Evolutionary conservation across 352 stramenopile genomes (phyloP).

Genomic region (Globisporangium radiosum): DNA sequence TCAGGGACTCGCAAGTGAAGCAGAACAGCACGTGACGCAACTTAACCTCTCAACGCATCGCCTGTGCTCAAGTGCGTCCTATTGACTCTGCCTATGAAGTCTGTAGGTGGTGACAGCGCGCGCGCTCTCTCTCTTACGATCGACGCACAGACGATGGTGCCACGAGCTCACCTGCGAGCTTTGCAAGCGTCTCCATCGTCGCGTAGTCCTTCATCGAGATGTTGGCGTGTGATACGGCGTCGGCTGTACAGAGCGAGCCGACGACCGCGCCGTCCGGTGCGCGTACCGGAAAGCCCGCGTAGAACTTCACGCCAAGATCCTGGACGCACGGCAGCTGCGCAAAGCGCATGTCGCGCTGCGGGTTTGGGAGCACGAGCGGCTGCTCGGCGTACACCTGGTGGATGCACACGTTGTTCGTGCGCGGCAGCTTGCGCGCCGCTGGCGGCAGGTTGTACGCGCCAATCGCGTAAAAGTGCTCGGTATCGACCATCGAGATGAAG

Average conservation of each 20-base stretch:
- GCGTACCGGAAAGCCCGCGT: conserved; percentile 52
- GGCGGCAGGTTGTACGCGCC: conserved; percentile 30
- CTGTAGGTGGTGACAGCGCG: too few species aligned
- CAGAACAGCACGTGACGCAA: too few species aligned
- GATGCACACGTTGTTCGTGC: conserved; percentile 51
- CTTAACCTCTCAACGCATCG: too few species aligned
- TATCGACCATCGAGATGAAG: conserved; percentile 53
- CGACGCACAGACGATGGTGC: neutral
- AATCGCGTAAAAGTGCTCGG: conserved; percentile 39
- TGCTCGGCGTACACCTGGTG: conserved; percentile 53
- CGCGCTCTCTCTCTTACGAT: too few species aligned
- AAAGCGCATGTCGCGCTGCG: conserved; percentile 57
- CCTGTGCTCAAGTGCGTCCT: too few species aligned
- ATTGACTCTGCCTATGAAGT: too few species aligned
- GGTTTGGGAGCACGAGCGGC: conserved; percentile 46
- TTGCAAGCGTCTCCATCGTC: conserved; percentile 51
- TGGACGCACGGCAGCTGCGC: conserved; percentile 35
- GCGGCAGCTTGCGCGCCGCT: conserved; percentile 12
- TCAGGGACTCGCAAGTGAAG: too few species aligned
- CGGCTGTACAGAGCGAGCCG: conserved; percentile 39
- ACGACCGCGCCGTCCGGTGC: conserved; percentile 42
- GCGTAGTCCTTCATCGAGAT: conserved; percentile 65
- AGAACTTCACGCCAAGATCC: conserved; percentile 43
- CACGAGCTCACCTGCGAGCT: conserved; percentile 34
- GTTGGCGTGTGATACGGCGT: conserved; percentile 31